A percentile compares a stretch with the other conserved stretches of the same genome.
Conservation (phyloP, 352 stramenopile species). For the Globisporangium lucens region DNA sequence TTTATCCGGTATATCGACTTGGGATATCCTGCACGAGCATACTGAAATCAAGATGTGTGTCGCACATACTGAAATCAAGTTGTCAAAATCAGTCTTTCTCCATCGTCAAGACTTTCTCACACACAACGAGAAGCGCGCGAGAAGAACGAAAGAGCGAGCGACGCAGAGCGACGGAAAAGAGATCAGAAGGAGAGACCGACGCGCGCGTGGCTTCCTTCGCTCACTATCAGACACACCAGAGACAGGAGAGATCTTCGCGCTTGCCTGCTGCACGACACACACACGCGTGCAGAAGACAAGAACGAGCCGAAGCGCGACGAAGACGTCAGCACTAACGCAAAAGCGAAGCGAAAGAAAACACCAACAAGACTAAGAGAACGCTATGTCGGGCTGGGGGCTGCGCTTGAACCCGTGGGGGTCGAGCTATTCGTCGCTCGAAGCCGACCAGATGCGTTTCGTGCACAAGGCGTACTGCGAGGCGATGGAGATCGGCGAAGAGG, state of each 20-base stretch:
- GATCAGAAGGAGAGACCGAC: neutral
- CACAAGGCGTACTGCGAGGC: conserved; percentile 85
- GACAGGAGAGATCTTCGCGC: neutral
- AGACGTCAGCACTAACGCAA: neutral
- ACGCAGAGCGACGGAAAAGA: neutral
- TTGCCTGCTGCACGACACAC: neutral
- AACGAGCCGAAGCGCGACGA: neutral
- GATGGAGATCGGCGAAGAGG: conserved; percentile 79
- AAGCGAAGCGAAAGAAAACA: neutral
- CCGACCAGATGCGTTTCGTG: conserved; percentile 84
- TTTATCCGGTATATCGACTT: no score
- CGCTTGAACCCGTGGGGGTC: conserved; percentile 77
- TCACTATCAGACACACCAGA: neutral
- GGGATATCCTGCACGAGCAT: no score
- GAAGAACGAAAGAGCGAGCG: neutral
- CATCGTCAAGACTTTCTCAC: no score
- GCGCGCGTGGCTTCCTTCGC: neutral
- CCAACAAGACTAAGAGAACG: neutral
- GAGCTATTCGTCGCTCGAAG: conserved; percentile 83
- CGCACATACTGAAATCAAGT: no score
- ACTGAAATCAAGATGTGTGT: no score
- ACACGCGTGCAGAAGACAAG: neutral
- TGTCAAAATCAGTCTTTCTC: no score
- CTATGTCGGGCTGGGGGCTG: conserved; percentile 81
- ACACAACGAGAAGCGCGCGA: conserved; percentile 5